Percentiles rank a stretch among this genome's conserved stretches.
phyloP scores from a whole-genome alignment of 495 filamentous ascomycete genomes.

The Terfezia boudieri region DNA sequence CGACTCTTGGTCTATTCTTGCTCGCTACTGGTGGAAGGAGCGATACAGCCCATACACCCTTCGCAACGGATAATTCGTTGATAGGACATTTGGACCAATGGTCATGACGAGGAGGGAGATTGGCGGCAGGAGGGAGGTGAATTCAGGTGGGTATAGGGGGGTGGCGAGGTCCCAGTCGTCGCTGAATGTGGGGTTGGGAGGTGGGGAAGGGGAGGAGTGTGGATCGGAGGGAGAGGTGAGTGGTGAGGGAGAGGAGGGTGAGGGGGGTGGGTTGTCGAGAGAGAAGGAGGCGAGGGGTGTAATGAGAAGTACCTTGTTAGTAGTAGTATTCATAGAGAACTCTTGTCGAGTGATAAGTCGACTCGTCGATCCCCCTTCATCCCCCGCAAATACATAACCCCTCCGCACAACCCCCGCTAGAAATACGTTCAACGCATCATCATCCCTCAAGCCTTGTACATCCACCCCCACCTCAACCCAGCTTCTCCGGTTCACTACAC shows the following conservation, averaged over 20 bases:
- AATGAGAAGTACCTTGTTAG: constrained; percentile 57
- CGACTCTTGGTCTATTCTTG: constrained; percentile 5
- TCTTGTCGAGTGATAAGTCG: constrained; percentile 28
- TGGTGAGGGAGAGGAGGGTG: constrained; percentile 76
- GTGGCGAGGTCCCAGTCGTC: constrained; percentile 82
- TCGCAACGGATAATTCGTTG: constrained; percentile 73
- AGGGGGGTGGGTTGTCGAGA: constrained; percentile 80
- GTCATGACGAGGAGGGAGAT: constrained; percentile 74
- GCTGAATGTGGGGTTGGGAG: constrained; percentile 78
- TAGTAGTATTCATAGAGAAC: not conserved
- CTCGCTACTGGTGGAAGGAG: constrained; percentile 22
- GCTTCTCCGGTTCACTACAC: not conserved
- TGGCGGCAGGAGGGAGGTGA: constrained; percentile 28
- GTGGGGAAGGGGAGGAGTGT: constrained; percentile 64
- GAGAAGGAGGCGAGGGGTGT: constrained; percentile 67
- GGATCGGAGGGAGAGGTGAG: constrained; percentile 81
- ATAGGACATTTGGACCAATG: constrained; percentile 67
- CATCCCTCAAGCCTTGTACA: constrained; percentile 47
- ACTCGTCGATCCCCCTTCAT: constrained; percentile 17
- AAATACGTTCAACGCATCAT: constrained; percentile 77
- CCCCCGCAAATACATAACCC: constrained; percentile 55
- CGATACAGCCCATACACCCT: constrained; percentile 63
- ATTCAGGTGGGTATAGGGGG: constrained; percentile 44
- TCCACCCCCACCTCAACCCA: constrained; percentile 20
- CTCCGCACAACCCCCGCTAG: constrained; percentile 71